Percentiles rank a stretch among this genome's conserved stretches.
Evolutionary conservation across 116 monocot genomes (phyloP).

Genomic region (Cymodocea nodosa): DNA sequence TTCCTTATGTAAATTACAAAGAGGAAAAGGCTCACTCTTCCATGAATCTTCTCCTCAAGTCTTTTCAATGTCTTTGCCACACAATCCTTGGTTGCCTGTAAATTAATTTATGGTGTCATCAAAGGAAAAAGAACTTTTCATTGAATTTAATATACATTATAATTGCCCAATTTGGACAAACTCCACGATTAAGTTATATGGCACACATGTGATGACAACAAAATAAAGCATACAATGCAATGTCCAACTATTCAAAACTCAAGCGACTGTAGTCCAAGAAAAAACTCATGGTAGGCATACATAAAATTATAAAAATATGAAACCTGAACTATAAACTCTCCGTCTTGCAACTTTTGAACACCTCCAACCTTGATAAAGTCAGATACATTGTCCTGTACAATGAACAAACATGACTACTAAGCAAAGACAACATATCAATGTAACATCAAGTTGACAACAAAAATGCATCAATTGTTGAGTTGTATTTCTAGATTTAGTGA

Average conservation of each 20-base stretch:
- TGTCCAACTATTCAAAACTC: no score
- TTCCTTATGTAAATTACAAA: background rate
- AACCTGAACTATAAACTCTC: conserved; percentile 99
- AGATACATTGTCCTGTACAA: conserved; percentile 70
- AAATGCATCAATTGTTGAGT: no score
- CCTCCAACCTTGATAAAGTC: conserved; percentile 93
- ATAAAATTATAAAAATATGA: background rate
- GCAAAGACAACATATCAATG: background rate
- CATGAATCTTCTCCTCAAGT: conserved; percentile 92
- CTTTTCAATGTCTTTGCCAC: conserved; percentile 96
- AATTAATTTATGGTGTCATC: conserved; percentile 1
- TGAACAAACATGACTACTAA: background rate
- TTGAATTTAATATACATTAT: background rate
- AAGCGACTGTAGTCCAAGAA: no score
- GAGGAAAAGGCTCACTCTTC: conserved; percentile 33
- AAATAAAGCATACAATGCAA: no score
- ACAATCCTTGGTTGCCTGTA: conserved; percentile 97
- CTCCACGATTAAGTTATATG: background rate
- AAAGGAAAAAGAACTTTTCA: background rate
- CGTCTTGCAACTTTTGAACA: conserved; percentile 94
- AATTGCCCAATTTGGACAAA: background rate
- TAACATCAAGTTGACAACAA: background rate
- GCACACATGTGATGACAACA: no score
- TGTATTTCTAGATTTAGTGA: no score
- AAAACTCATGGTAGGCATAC: no score